phyloP scores from a whole-genome alignment of 768 basidiomycete genomes.

The Tricholoma hemisulphureum region DNA sequence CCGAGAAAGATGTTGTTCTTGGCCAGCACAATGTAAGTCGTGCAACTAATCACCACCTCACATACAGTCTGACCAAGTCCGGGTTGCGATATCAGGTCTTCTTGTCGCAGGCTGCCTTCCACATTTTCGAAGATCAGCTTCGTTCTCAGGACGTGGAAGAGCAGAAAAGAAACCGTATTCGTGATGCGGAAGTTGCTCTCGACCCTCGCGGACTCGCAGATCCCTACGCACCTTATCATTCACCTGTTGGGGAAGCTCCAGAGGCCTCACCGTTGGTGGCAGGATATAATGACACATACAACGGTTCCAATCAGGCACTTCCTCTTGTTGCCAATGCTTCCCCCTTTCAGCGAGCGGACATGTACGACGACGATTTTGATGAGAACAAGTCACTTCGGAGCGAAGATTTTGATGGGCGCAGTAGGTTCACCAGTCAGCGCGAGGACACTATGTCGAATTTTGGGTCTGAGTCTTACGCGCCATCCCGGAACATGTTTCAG shows the following conservation, averaged over 20 bases:
- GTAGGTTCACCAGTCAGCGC: constrained; percentile 71
- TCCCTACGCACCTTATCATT: constrained; percentile 76
- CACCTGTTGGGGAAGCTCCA: constrained; percentile 45
- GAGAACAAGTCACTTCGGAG: constrained; percentile 70
- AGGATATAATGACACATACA: constrained; percentile 54
- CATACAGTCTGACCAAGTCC: not conserved
- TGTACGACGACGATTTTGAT: constrained; percentile 78
- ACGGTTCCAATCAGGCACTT: constrained; percentile 64
- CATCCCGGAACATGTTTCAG: constrained; percentile 94
- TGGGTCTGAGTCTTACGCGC: constrained; percentile 92
- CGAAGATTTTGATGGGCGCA: constrained; percentile 80
- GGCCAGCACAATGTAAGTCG: constrained; percentile 77
- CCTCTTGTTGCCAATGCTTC: constrained; percentile 85
- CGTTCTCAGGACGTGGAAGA: constrained; percentile 84
- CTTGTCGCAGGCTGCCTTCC: constrained; percentile 83
- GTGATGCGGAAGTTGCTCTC: constrained; percentile 69
- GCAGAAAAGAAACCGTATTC: constrained; percentile 73
- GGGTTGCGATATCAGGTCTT: constrained; percentile 64
- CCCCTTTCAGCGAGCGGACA: constrained; percentile 73
- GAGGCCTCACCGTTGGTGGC: constrained; percentile 35
- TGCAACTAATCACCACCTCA: not conserved
- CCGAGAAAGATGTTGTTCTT: constrained; percentile 72
- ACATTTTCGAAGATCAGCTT: constrained; percentile 82
- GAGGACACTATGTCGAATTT: constrained; percentile 80
- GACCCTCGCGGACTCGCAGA: constrained; percentile 56